Evolutionary conservation across 2,329 filamentous ascomycete species (phyloP), one percentile per base, ranked within the genome.

Genomic region (Diaporthe velutina): DNA sequence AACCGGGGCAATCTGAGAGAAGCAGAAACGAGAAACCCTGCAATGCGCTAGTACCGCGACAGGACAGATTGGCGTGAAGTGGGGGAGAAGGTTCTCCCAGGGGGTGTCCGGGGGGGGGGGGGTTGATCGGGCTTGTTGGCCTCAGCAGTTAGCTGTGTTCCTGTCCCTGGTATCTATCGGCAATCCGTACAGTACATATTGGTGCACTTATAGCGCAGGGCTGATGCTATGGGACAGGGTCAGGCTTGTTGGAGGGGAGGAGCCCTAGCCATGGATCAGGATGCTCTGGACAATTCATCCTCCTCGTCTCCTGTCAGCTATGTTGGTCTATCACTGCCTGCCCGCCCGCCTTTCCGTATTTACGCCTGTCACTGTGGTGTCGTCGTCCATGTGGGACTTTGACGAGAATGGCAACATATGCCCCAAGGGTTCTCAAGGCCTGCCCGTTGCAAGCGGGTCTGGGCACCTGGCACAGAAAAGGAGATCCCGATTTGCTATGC

Each of bases 51-150:
- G 74, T 50, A 64, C 67, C 58, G 60, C 71, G 72, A 76, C 73
- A 68, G 73, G 61, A 70, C 75, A 76, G 73, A 75, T 74, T 74
- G 75, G 75, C 70, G 70, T 75, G 66, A 54, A 50, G 73, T 76
- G 75, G 75, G 64, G 57, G 70, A 19, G 42, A 48, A 28, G n/a
- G 58, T 40, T 40, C 55, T 33, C 55, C 52, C 57, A 17, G 25
- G 38, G 42, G 42, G 55, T 17, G 19, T 19, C 12, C 15, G 7
- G 48, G 54, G 50, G 57, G 57, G 35, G 45, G 58, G 50, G 42
- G 28, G 5, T 30, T 52, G 66, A 45, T 40, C 45, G 67, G 54
- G 40, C 42, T 25, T 45, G 61, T 52, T 38, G 45, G 45, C 64
- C 45, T 66, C 60, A 52, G 45, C 64, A 52, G 64, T 13, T 45